phyloP scores from a whole-genome alignment of 2,329 filamentous ascomycete species.

The Cytospora piceae region DNA sequence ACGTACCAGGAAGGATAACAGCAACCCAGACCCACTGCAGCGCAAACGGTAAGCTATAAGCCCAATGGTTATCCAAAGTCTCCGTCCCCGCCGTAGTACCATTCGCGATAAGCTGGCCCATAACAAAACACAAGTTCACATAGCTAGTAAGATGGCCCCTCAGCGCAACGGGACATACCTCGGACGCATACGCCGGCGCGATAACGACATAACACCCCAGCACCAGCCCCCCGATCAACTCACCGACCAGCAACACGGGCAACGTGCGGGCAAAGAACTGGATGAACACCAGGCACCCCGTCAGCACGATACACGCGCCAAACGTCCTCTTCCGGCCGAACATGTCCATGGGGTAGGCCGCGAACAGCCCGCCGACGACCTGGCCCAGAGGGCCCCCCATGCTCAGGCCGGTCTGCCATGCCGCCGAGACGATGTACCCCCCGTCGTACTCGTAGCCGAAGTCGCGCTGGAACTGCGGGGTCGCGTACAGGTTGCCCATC shows the following conservation, averaged over 20 bases:
- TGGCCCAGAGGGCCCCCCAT: slow-evolving; percentile 62
- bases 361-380: slow-evolving; percentile 57
- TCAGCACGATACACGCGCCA: slow-evolving; percentile 48
- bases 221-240: slow-evolving; percentile 64
- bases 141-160: slow-evolving; percentile 62
- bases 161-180: slow-evolving; percentile 62
- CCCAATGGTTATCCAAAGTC: slow-evolving; percentile 49
- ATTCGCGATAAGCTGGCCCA: slow-evolving; percentile 61
- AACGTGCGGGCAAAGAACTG: slow-evolving; percentile 65
- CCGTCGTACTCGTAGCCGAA: slow-evolving; percentile 57
- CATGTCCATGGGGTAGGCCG: slow-evolving; percentile 50
- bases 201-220: slow-evolving; percentile 65
- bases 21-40: slow-evolving; percentile 56
- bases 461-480: slow-evolving; percentile 59
- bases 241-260: slow-evolving; percentile 59
- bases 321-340: slow-evolving; percentile 52
- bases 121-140: slow-evolving; percentile 66
- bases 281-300: slow-evolving; percentile 60
- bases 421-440: slow-evolving; percentile 45
- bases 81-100: slow-evolving; percentile 50
- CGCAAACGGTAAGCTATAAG: slow-evolving; percentile 53
- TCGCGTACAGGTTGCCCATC: slow-evolving; percentile 64
- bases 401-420: slow-evolving; percentile 52
- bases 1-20: slow-evolving; percentile 48
- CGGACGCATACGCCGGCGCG: slow-evolving; percentile 62